Evolutionary conservation across 2,329 filamentous ascomycete genomes (phyloP).

Genomic region (Botrytis medusae): DNA sequence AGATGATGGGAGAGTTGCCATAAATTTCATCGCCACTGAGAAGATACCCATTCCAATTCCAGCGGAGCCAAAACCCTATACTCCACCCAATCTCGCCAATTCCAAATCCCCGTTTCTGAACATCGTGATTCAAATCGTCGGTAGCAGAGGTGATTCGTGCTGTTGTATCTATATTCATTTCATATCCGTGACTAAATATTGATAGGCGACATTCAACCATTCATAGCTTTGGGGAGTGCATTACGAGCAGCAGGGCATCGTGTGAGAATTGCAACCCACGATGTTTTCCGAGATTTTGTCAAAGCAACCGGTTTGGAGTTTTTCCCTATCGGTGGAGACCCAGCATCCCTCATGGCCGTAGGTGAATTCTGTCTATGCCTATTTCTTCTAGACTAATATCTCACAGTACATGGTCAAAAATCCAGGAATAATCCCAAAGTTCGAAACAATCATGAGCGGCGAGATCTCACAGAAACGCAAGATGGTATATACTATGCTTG

Average conservation of each 20-base stretch:
- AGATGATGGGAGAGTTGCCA: slow-evolving; percentile 30
- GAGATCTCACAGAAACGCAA: slow-evolving; percentile 71
- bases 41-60: slow-evolving; percentile 26
- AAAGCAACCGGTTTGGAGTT: slow-evolving; percentile 71
- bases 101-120: slow-evolving; percentile 50
- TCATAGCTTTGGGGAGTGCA: slow-evolving; percentile 70
- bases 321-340: slow-evolving; percentile 76
- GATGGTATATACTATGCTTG: slow-evolving; percentile 71
- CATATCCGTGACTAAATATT: background rate
- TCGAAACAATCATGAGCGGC: slow-evolving; percentile 70
- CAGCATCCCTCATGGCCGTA: slow-evolving; percentile 45
- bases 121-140: slow-evolving; percentile 82
- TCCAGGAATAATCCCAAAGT: slow-evolving; percentile 76
- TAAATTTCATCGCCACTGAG: slow-evolving; percentile 22
- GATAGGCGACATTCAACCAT: slow-evolving; percentile 67
- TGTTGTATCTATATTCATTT: background rate
- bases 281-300: slow-evolving; percentile 72
- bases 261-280: slow-evolving; percentile 75
- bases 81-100: background rate
- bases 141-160: slow-evolving; percentile 57
- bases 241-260: slow-evolving; percentile 69
- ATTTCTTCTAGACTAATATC: background rate
- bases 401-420: slow-evolving; percentile 63
- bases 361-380: background rate
- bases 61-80: background rate